Base-by-base conservation (phyloP, 306 rosid species). In the Dalbergia cochinchinensis region DNA sequence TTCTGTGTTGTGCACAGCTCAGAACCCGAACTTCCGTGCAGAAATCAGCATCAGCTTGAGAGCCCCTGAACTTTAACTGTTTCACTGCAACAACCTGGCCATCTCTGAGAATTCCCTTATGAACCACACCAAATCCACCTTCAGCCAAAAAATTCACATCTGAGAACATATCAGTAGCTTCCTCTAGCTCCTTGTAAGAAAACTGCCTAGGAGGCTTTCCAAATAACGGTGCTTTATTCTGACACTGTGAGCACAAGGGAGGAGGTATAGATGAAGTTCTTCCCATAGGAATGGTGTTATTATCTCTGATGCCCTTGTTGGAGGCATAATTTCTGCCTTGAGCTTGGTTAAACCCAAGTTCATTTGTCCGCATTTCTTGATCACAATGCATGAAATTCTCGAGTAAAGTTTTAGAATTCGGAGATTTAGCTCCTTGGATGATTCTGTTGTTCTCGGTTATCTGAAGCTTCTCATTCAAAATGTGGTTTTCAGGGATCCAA, bases 1-100 rank as follows among this genome's bases (percentile, higher is more conserved):
- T 95, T 83, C 99, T 88, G 82, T 95, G 99, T 85, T 95, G 99
- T 3, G 99, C 99, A 78, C 99, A 95, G 79, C 99, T 91, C 94
- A 95, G 78, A 71, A 93, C 88, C 76, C 92, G 87, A 61, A 95
- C 96, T 87, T 95, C 99, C 65, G 98, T 78, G 76, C 93, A 90
- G 86, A 95, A 95, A 86, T 95, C 98, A 79, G 90, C 76, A 85
- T 95, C 94, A 61, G 93, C 97, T 80, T 88, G 90, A 82, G 90
- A 83, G 69, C 99, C 98, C 66, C 92, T 83, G 65, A 88, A 88
- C 85, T 84, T 95, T 60, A 95, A 89, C 84, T 86, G 98, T 88
- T 95, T 95, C 81, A 95, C 98, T 2, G 97, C 98, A 71, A 95
- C 93, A 75, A 89, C 90, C 86, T 90, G 98, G n/a, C 98, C 97